phyloP scores from a whole-genome alignment of 2,329 filamentous ascomycete species.

The Tolypocladium album region DNA sequence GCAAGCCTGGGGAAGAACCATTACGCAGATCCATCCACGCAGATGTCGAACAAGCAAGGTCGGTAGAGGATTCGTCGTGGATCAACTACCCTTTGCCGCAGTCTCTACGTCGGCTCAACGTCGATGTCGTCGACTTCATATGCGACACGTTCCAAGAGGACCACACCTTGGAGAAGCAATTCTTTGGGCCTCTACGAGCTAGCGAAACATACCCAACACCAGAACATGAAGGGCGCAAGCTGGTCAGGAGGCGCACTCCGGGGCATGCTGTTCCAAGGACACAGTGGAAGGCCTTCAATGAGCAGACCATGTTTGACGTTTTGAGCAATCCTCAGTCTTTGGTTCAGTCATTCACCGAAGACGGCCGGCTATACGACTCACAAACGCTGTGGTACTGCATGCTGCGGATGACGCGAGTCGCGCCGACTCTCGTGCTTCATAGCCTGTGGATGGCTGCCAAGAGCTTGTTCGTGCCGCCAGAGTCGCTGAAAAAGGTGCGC shows the following conservation, averaged over 20 bases:
- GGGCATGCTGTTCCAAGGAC: constrained; percentile 10
- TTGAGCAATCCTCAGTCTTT: constrained; percentile 46
- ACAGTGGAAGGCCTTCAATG: constrained; percentile 50
- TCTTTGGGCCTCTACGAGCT: constrained; percentile 25
- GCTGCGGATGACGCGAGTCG: constrained; percentile 45
- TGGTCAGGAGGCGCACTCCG: constrained; percentile 5
- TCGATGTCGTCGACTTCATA: constrained; percentile 47
- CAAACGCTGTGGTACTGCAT: constrained; percentile 54
- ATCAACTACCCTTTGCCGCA: constrained; percentile 38
- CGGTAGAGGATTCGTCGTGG: constrained; percentile 12
- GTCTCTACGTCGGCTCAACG: constrained; percentile 40
- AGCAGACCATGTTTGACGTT: constrained; percentile 55
- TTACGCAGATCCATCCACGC: constrained; percentile 5
- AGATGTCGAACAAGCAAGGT: constrained; percentile 10
- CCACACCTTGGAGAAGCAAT: constrained; percentile 36
- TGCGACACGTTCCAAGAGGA: constrained; percentile 51
- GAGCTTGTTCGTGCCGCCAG: constrained; percentile 46
- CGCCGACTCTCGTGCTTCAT: constrained; percentile 49
- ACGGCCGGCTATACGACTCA: constrained; percentile 45
- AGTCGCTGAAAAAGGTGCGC: constrained; percentile 27
- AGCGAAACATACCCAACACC: constrained; percentile 7
- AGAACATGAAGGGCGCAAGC: constrained; percentile 2
- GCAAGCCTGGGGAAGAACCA: not conserved
- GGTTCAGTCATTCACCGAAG: constrained; percentile 44
- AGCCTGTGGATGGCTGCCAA: constrained; percentile 53